Base-by-base conservation (phyloP, 163 green algal species). In the Picocystis sp. region DNA sequence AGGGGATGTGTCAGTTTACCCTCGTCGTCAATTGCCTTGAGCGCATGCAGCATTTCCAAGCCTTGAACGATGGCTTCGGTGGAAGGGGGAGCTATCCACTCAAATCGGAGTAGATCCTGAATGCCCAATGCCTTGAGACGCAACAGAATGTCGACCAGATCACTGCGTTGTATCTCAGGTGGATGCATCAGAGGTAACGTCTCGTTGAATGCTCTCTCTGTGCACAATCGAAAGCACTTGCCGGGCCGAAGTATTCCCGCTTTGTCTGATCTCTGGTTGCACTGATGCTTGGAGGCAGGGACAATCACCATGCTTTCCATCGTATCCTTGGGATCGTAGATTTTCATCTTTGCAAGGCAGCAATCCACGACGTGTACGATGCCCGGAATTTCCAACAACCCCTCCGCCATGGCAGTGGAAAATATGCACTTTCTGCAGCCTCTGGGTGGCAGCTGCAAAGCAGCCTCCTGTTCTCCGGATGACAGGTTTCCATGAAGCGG, bases 381-480 rank as follows among this genome's bases (percentile, higher is more conserved):
- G 47, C 76, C 76, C 62, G 56, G 34, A 55, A 11, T 21, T 33
- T 15, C 51, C 23, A 17, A 17, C 10, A 50, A 35, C 45, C 21
- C 11, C 63, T 96, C 87, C 0, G 87, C 89, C 6, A 96, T 80
- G 74, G 93, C 94, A 24, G 87, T 95, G 3, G 89, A 77, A 17
- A 86, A 71, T 38, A 96, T 72, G 8, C 90, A 77, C 67, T 94
- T 93, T 38, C 89, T 73, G 24, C 62, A 66, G 17, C 76, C 77
- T 2, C 83, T 66, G 0, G 82, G 75, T 8, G 84, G 34, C 0
- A 77, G 63, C 43, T 75, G 50, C 50, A 98, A 81, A 6, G 69
- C 84, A 0, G 47, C 50, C 44, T 67, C 46, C 71, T 92, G 84
- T 45, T 73, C 50, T 11, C 62, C 50, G 22, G 47, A 19, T 12